Conservation (phyloP, 345 rosid species). For the Salix viminalis region DNA sequence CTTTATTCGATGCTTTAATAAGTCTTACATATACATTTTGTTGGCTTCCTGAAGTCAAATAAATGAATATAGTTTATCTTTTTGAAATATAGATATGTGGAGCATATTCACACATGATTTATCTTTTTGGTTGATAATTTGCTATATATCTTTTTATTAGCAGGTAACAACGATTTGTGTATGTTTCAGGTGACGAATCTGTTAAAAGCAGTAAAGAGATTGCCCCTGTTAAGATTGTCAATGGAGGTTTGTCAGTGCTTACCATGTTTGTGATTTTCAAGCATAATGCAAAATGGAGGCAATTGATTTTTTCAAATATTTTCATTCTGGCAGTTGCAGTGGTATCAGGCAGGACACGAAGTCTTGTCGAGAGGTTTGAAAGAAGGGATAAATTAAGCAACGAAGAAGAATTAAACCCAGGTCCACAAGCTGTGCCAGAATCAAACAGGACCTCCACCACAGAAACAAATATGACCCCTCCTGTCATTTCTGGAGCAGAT, state of each 20-base stretch:
- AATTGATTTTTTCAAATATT: slow-evolving; percentile 21
- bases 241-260: slow-evolving; percentile 72
- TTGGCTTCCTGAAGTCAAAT: no score
- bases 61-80: no score
- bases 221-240: slow-evolving; percentile 62
- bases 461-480: slow-evolving; percentile 6
- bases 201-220: slow-evolving; percentile 32
- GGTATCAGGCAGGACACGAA: slow-evolving; percentile 79
- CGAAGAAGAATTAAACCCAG: slow-evolving; percentile 36
- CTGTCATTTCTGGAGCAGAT: slow-evolving; percentile 16
- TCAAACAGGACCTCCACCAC: background rate
- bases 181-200: slow-evolving; percentile 47
- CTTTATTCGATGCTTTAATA: background rate
- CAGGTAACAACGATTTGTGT: slow-evolving; percentile 16
- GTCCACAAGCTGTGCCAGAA: slow-evolving; percentile 13
- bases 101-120: background rate
- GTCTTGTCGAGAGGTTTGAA: slow-evolving; percentile 93
- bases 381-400: slow-evolving; percentile 41
- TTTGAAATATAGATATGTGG: no score
- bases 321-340: slow-evolving; percentile 71
- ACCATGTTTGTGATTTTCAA: slow-evolving; percentile 14
- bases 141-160: slow-evolving; percentile 2
- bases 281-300: slow-evolving; percentile 4
- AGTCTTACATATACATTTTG: no score
- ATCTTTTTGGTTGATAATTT: background rate